Conservation (phyloP, 495 filamentous ascomycete genomes). For the Schizothecium vesticola region DNA sequence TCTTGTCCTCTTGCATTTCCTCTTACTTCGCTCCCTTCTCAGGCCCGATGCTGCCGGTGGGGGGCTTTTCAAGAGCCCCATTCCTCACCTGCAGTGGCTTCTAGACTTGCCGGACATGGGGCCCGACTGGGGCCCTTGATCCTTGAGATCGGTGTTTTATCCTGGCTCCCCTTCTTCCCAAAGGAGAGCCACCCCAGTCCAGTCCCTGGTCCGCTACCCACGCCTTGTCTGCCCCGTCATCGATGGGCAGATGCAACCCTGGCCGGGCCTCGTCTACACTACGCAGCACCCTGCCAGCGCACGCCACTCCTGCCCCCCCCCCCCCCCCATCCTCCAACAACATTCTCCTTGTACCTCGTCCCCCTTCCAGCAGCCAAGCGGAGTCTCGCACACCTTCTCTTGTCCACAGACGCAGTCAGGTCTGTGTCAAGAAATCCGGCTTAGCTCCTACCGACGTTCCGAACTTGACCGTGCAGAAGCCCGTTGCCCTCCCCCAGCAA, state of each 20-base stretch:
- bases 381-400: slow-evolving; percentile 40
- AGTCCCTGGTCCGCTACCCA: slow-evolving; percentile 23
- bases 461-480: slow-evolving; percentile 42
- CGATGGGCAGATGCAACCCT: slow-evolving; percentile 43
- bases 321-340: slow-evolving; percentile 12
- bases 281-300: slow-evolving; percentile 24
- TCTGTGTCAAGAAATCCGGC: slow-evolving; percentile 48
- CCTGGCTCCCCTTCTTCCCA: slow-evolving; percentile 19
- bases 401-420: slow-evolving; percentile 43
- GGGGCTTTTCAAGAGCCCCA: background rate
- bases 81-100: background rate
- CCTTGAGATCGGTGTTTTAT: slow-evolving; percentile 25
- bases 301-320: slow-evolving; percentile 31
- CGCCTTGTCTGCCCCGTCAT: slow-evolving; percentile 29
- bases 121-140: slow-evolving; percentile 16
- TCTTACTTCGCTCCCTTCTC: background rate
- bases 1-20: slow-evolving; percentile 8
- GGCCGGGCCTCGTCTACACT: slow-evolving; percentile 12
- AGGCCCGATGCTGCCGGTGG: background rate
- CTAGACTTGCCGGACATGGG: background rate
- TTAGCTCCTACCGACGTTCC: slow-evolving; percentile 49
- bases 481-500: slow-evolving; percentile 33
- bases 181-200: slow-evolving; percentile 13
- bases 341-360: slow-evolving; percentile 30
- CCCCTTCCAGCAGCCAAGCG: slow-evolving; percentile 41